phyloP scores from a whole-genome alignment of 257 asterid species.

The Petunia secreta region DNA sequence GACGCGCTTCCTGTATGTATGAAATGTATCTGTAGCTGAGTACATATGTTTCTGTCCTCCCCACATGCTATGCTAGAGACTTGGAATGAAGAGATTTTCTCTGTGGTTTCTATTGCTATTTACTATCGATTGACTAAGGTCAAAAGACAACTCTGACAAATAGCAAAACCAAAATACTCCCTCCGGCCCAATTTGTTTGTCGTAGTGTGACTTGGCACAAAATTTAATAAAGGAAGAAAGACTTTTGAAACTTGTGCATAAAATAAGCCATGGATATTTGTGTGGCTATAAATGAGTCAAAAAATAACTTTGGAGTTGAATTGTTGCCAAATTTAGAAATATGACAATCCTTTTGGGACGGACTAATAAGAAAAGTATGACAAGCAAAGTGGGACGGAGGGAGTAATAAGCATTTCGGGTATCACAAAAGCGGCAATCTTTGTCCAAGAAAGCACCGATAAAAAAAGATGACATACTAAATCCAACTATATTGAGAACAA shows the following conservation, averaged over 20 bases:
- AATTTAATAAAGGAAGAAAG: no score
- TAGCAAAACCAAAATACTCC: background rate
- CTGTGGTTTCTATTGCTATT: background rate
- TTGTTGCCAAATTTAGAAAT: no score
- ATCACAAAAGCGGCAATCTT: background rate
- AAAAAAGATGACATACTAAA: background rate
- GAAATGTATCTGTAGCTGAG: background rate
- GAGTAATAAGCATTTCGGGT: background rate
- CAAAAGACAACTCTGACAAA: background rate
- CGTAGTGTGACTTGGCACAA: no score
- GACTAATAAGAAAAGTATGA: no score
- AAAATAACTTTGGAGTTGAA: no score
- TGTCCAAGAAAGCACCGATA: background rate
- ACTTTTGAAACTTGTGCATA: no score
- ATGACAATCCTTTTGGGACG: no score
- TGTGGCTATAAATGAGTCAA: no score
- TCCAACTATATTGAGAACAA: background rate
- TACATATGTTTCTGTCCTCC: conserved; percentile 6
- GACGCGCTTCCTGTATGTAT: background rate
- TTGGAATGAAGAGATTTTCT: background rate
- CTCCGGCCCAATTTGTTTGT: no score
- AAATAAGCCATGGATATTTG: no score
- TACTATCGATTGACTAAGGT: background rate
- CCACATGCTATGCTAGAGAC: background rate
- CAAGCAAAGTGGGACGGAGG: no score